These are phyloP conservation scores for Phytophthora nicotianae DNA, from an alignment of 352 stramenopile genomes.

Conservation along the genomic window DNA sequence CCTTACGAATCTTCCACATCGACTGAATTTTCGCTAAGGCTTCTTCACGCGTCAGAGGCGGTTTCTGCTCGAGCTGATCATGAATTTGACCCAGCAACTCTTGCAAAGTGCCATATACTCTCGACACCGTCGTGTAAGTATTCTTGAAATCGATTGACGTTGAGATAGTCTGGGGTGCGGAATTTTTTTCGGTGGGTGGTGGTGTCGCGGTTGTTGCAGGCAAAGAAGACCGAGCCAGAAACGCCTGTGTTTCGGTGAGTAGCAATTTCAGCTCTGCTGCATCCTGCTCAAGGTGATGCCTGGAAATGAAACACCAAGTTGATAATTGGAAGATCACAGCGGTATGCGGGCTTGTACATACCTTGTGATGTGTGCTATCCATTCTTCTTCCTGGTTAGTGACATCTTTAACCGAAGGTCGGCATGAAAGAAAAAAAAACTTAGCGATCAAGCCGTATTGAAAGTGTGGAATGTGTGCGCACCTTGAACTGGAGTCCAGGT, in stretches of 20 bases:
- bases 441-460: conserved; percentile 7
- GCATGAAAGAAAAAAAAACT: neutral
- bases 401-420: conserved; percentile 31
- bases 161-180: neutral
- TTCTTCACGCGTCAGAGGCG: conserved; percentile 54
- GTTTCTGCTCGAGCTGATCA: conserved; percentile 48
- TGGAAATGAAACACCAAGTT: conserved; percentile 23
- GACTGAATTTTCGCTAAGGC: conserved; percentile 70
- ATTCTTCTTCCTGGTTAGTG: conserved; percentile 65
- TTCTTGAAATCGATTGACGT: conserved; percentile 50
- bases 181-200: neutral
- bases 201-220: conserved; percentile 1
- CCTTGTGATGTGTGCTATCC: conserved; percentile 62
- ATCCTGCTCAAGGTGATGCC: conserved; percentile 73
- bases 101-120: conserved; percentile 50
- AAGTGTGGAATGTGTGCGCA: conserved; percentile 9
- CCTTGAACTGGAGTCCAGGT: conserved; percentile 56
- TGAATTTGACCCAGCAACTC: conserved; percentile 52
- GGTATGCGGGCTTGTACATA: conserved; percentile 20
- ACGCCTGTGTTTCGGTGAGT: conserved; percentile 52
- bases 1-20: conserved; percentile 76
- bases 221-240: conserved; percentile 26
- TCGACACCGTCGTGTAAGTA: conserved; percentile 39
- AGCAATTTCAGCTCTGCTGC: conserved; percentile 61
- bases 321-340: neutral